Percentiles rank a stretch among this genome's conserved stretches.
Evolutionary conservation across 805 yeast species (phyloP).

Genomic region (Pichia scutulata): DNA sequence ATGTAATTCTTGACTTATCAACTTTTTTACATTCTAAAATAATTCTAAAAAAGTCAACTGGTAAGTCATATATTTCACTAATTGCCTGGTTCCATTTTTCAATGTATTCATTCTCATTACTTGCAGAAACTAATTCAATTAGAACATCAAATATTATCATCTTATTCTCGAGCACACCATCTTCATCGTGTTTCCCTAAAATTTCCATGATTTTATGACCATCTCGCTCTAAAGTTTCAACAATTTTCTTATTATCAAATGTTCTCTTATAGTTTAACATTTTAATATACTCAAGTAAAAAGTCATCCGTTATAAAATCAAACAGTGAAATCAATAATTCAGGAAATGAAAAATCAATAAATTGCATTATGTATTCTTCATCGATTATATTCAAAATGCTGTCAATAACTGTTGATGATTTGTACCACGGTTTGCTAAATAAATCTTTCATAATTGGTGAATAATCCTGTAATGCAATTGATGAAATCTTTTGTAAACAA

Average conservation of each 20-base stretch:
- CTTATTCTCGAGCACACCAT: conserved; percentile 13
- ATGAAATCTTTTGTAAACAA: conserved; percentile 22
- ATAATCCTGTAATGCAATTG: conserved; percentile 21
- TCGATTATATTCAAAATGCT: conserved; percentile 22
- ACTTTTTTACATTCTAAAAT: conserved; percentile 42
- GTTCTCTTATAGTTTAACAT: conserved; percentile 18
- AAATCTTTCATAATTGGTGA: conserved; percentile 18
- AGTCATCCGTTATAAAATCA: conserved; percentile 31
- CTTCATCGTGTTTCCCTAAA: conserved; percentile 38
- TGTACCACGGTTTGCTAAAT: conserved; percentile 26
- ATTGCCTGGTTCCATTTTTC: conserved; percentile 40
- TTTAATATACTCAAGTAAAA: conserved; percentile 30
- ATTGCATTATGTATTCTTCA: conserved; percentile 22
- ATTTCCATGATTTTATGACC: conserved; percentile 46
- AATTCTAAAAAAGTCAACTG: conserved; percentile 59
- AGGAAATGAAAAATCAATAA: conserved; percentile 23
- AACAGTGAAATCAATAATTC: conserved; percentile 26
- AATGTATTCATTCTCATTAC: conserved; percentile 40
- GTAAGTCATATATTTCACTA: conserved; percentile 66
- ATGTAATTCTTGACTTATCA: conserved; percentile 11
- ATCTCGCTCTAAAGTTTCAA: conserved; percentile 53
- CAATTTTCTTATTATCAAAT: conserved; percentile 23
- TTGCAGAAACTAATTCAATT: conserved; percentile 44
- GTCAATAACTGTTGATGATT: conserved; percentile 20
- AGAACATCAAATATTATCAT: conserved; percentile 55